These are phyloP conservation scores for Neurospora tetraspora DNA, from an alignment of 495 filamentous ascomycete species.

Conservation along the genomic window DNA sequence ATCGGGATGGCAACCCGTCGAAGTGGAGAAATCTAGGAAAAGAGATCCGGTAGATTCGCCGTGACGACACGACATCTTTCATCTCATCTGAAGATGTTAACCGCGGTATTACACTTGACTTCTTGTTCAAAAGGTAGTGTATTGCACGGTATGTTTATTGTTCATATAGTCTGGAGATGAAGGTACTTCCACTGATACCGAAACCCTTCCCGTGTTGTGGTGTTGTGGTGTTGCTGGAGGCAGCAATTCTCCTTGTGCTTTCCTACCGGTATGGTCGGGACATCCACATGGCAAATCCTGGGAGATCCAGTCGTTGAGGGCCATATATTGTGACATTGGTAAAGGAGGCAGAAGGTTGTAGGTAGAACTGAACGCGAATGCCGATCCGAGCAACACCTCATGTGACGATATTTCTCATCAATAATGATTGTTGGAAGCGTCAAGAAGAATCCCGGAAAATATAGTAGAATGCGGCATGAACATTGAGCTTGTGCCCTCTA, in stretches of 20 bases:
- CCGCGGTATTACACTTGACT: neutral
- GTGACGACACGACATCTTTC: neutral
- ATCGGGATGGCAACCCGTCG: neutral
- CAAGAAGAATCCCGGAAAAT: neutral
- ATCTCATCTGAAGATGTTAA: neutral
- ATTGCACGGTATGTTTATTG: neutral
- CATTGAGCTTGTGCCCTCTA: neutral
- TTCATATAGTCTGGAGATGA: neutral
- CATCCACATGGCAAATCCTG: neutral
- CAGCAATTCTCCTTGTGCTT: neutral
- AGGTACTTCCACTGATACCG: neutral
- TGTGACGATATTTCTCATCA: neutral
- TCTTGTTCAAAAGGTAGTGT: neutral
- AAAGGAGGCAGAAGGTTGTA: neutral
- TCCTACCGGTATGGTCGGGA: neutral
- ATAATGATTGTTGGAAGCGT: neutral
- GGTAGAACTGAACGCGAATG: neutral
- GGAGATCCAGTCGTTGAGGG: neutral
- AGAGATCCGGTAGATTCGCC: neutral
- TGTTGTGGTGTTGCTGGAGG: neutral
- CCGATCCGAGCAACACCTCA: neutral
- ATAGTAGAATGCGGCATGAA: neutral
- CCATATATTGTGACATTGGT: neutral
- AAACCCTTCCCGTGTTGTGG: neutral
- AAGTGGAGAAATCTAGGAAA: neutral